Evolutionary conservation across 129 eudicot species (phyloP).

Genomic region (Escallonia rubra): DNA sequence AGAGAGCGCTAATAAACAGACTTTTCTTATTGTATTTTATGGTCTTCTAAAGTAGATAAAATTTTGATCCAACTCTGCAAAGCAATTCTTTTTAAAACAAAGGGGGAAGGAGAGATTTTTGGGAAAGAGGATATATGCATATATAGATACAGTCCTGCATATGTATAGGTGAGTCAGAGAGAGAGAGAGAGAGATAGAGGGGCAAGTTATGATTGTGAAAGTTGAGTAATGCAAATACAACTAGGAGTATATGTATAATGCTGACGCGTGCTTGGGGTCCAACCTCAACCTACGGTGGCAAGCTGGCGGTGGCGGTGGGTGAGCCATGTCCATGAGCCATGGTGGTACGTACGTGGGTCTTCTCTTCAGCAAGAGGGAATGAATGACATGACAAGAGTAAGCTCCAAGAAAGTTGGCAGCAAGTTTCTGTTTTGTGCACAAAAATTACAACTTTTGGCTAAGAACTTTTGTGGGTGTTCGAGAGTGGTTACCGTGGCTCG

Average conservation of each 20-base stretch:
- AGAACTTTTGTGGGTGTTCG: too few species aligned
- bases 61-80: too few species aligned
- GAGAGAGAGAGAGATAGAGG: conserved; percentile 13
- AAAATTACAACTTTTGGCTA: too few species aligned
- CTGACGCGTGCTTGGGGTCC: conserved; percentile 20
- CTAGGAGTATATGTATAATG: conserved; percentile 21
- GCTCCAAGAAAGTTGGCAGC: too few species aligned
- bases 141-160: conserved; percentile 1
- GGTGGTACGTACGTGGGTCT: too few species aligned
- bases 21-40: conserved; percentile 1
- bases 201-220: conserved; percentile 20
- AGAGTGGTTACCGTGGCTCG: too few species aligned
- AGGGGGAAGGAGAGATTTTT: not conserved
- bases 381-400: too few species aligned
- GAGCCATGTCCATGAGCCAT: too few species aligned
- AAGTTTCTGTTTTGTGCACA: too few species aligned
- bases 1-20: not conserved
- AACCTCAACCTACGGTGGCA: not conserved
- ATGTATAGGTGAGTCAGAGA: conserved; percentile 1
- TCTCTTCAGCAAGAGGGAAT: too few species aligned
- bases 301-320: too few species aligned
- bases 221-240: conserved; percentile 11
- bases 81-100: not conserved
- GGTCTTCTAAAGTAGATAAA: too few species aligned
- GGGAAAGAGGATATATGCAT: conserved; percentile 9